Percentiles rank a stretch among this genome's conserved stretches.
Conservation (phyloP, 768 basidiomycete genomes). For the Podaxis pistillaris region DNA sequence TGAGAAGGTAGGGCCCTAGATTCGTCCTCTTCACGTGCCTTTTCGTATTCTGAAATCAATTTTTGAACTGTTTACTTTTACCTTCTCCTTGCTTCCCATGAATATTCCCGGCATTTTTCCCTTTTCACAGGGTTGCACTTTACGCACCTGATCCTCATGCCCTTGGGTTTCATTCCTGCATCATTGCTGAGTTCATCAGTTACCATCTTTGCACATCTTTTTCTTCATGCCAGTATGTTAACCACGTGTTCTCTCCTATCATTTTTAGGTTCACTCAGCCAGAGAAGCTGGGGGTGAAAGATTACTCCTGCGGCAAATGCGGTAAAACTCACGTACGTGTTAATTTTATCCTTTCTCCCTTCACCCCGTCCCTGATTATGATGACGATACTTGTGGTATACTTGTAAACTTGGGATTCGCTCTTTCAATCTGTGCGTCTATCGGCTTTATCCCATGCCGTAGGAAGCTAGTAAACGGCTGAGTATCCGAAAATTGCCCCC, state of each 20-base stretch:
- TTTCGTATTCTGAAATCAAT: no score
- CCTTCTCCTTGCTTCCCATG: no score
- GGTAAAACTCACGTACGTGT: constrained; percentile 60
- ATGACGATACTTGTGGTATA: not conserved
- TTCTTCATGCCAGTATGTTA: not conserved
- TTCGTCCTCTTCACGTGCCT: constrained; percentile 3
- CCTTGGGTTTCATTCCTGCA: not conserved
- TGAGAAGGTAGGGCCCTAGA: constrained; percentile 54
- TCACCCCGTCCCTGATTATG: not conserved
- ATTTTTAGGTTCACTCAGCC: constrained; percentile 73
- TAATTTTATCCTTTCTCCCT: not conserved
- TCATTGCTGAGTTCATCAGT: not conserved
- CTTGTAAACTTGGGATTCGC: not conserved
- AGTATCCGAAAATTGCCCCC: constrained; percentile 85
- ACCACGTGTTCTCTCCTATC: constrained; percentile 9
- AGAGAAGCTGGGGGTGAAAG: constrained; percentile 80
- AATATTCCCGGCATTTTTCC: not conserved
- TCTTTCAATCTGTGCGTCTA: constrained; percentile 2
- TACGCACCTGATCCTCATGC: not conserved
- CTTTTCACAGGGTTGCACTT: not conserved
- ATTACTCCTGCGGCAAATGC: constrained; percentile 85
- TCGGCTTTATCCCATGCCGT: constrained; percentile 9
- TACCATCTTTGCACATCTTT: not conserved
- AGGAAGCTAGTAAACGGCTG: constrained; percentile 83
- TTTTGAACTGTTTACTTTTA: not conserved